Percentiles rank a stretch among this genome's conserved stretches.
phyloP scores from a whole-genome alignment of 1,284 basidiomycete species.

The Puccinia triticina region DNA sequence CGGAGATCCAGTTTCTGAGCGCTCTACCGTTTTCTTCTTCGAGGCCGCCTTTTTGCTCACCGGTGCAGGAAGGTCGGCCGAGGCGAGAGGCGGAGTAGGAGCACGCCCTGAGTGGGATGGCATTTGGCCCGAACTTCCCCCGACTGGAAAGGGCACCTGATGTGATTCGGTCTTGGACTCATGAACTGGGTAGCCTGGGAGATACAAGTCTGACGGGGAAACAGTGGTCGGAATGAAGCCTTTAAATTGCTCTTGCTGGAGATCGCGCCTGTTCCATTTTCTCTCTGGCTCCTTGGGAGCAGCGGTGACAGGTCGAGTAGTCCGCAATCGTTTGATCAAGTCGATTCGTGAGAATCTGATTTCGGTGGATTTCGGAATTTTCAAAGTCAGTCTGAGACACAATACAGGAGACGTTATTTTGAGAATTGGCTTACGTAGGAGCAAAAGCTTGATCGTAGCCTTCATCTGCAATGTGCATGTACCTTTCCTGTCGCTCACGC shows the following conservation, averaged over 20 bases:
- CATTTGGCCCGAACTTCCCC: not conserved
- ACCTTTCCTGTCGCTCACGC: constrained; percentile 48
- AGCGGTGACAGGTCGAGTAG: constrained; percentile 9
- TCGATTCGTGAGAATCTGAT: constrained; percentile 47
- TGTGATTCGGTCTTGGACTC: constrained; percentile 7
- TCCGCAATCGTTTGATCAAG: constrained; percentile 41
- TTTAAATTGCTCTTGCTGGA: constrained; percentile 19
- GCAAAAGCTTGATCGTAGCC: constrained; percentile 48
- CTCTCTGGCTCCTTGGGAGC: not conserved
- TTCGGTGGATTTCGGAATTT: not conserved
- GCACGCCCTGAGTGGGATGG: not conserved
- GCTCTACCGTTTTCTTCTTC: constrained; percentile 37
- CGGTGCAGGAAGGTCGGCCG: constrained; percentile 6
- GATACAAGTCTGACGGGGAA: constrained; percentile 15
- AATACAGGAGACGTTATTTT: not conserved
- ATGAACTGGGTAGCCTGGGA: not conserved
- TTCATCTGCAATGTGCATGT: constrained; percentile 51
- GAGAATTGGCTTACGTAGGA: constrained; percentile 39
- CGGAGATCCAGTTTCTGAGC: constrained; percentile 50
- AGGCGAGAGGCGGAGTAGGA: constrained; percentile 21
- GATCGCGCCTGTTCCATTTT: constrained; percentile 14
- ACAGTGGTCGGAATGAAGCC: constrained; percentile 15
- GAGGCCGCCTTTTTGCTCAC: constrained; percentile 7
- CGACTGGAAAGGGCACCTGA: not conserved
- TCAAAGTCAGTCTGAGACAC: not conserved